phyloP scores from a whole-genome alignment of 2,329 filamentous ascomycete genomes.

The Apiospora sp. region DNA sequence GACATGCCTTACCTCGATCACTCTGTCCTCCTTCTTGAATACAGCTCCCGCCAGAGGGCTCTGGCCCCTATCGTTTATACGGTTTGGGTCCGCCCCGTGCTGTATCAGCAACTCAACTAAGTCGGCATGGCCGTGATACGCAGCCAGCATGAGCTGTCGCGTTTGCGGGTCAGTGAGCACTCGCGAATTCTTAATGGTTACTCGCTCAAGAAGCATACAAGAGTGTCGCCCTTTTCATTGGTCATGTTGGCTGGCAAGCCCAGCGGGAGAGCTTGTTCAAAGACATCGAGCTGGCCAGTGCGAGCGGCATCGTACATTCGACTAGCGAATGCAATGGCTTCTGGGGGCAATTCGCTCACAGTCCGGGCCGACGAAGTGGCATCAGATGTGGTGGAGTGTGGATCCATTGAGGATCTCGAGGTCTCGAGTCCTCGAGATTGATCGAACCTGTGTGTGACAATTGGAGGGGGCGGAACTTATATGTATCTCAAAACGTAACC shows the following conservation, averaged over 20 bases:
- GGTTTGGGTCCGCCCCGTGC: slow-evolving; percentile 71
- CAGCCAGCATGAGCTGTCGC: slow-evolving; percentile 72
- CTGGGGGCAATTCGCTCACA: slow-evolving; percentile 60
- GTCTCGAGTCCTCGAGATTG: background rate
- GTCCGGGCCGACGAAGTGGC: slow-evolving; percentile 20
- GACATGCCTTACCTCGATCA: slow-evolving; percentile 41
- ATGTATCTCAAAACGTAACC: background rate
- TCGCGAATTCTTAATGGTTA: slow-evolving; percentile 4
- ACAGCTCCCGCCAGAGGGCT: slow-evolving; percentile 75
- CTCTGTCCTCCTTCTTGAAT: slow-evolving; percentile 73
- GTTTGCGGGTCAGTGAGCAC: background rate
- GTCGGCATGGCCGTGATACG: slow-evolving; percentile 71
- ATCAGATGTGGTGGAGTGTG: background rate
- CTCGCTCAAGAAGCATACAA: slow-evolving; percentile 53
- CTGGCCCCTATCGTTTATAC: slow-evolving; percentile 72
- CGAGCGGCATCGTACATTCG: slow-evolving; percentile 74
- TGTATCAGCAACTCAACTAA: slow-evolving; percentile 68
- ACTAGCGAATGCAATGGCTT: slow-evolving; percentile 70
- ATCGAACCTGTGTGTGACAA: background rate
- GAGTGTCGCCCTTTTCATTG: slow-evolving; percentile 76
- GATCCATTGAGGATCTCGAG: background rate
- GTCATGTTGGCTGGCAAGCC: slow-evolving; percentile 75
- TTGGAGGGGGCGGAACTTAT: background rate
- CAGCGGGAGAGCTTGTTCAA: slow-evolving; percentile 69
- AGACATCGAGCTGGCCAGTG: slow-evolving; percentile 61